phyloP scores from a whole-genome alignment of 306 rosid genomes.

The Hylodesmum podocarpum region DNA sequence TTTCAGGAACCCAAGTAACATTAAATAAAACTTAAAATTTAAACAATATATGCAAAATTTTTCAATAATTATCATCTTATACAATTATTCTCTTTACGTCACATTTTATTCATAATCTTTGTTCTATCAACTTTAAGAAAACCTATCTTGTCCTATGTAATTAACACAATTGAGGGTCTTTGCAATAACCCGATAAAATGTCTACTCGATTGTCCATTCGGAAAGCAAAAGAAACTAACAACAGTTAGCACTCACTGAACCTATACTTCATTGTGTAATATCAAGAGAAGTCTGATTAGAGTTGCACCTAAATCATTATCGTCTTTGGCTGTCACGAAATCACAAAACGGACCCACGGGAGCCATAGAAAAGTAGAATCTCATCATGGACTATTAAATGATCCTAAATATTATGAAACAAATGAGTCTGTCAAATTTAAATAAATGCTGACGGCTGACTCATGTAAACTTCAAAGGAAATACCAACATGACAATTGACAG shows the following conservation, averaged over 20 bases:
- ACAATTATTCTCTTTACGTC: not conserved
- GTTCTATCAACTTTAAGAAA: not conserved
- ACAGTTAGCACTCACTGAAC: conserved; percentile 19
- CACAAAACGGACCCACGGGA: not conserved
- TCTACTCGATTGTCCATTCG: not conserved
- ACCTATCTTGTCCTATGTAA: not conserved
- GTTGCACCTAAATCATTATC: conserved; percentile 10
- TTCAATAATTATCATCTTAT: not conserved
- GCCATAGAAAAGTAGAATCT: not conserved
- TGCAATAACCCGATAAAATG: conserved; percentile 4
- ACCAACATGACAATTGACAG: not conserved
- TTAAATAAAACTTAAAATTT: not conserved
- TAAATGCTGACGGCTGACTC: not conserved
- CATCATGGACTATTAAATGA: not conserved
- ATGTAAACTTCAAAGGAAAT: not conserved
- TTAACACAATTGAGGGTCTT: not conserved
- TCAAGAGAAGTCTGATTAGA: conserved; percentile 14
- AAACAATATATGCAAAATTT: not conserved
- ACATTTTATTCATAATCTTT: not conserved
- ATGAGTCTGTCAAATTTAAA: not conserved
- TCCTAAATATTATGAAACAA: not conserved
- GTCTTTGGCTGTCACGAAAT: conserved; percentile 2
- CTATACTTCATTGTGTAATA: not conserved
- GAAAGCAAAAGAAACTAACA: not conserved
- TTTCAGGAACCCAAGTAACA: not conserved